Evolutionary conservation across 1,284 basidiomycete species (phyloP).

Genomic region (Volvariella surrecta): DNA sequence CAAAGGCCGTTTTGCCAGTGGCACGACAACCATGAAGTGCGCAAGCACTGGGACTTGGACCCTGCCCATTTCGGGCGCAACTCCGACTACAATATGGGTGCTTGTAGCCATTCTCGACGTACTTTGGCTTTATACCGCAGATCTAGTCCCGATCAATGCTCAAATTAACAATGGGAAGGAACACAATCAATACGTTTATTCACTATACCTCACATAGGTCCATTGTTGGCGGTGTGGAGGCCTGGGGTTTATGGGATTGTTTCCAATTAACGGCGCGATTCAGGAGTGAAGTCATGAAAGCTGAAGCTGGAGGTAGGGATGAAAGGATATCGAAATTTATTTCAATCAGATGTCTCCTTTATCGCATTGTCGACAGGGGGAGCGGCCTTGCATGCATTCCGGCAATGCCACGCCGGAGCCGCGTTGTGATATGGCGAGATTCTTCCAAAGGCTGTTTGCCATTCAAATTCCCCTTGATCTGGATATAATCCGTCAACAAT

Average conservation of each 20-base stretch:
- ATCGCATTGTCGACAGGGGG: constrained; percentile 13
- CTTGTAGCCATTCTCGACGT: constrained; percentile 41
- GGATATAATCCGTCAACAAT: neutral
- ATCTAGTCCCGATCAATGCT: constrained; percentile 23
- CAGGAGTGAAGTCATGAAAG: constrained; percentile 29
- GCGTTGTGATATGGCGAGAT: constrained; percentile 18
- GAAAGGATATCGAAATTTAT: constrained; percentile 10
- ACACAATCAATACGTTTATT: neutral
- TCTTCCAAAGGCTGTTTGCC: neutral
- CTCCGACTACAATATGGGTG: constrained; percentile 55
- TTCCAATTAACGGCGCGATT: constrained; percentile 30
- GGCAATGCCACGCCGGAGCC: constrained; percentile 20
- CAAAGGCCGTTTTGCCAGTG: constrained; percentile 35
- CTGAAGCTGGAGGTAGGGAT: constrained; percentile 11
- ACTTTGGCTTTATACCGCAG: constrained; percentile 52
- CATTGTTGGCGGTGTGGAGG: constrained; percentile 14
- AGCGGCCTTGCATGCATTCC: constrained; percentile 18
- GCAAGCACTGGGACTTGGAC: constrained; percentile 29
- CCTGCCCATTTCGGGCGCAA: constrained; percentile 40
- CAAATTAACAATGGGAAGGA: neutral
- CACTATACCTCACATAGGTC: constrained; percentile 36
- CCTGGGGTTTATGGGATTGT: constrained; percentile 19
- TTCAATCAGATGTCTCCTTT: constrained; percentile 6
- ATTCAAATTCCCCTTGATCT: neutral
- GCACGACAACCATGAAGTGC: constrained; percentile 38